Percentiles rank a stretch among this genome's conserved stretches.
Evolutionary conservation across 208 protist genomes (phyloP).

Genomic region (Trypanosoma brucei): DNA sequence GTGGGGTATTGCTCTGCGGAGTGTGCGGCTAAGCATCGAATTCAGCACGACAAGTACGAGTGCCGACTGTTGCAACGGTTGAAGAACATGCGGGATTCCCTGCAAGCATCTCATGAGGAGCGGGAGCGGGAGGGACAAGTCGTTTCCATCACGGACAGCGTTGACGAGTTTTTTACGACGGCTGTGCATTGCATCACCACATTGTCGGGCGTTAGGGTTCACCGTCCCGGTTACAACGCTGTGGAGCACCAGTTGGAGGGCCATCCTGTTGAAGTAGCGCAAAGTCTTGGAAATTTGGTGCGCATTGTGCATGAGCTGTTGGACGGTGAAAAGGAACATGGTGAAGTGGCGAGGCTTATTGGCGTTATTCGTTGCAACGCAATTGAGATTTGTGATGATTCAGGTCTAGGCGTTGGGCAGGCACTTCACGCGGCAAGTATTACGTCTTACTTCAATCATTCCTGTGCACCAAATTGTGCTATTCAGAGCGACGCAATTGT

Average conservation of each 20-base stretch:
- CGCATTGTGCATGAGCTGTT: constrained; percentile 43
- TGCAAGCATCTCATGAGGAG: constrained; percentile 26
- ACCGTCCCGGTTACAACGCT: constrained; percentile 34
- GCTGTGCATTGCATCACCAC: constrained; percentile 75
- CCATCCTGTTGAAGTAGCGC: constrained; percentile 57
- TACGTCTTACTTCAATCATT: constrained; percentile 83
- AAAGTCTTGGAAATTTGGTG: constrained; percentile 47
- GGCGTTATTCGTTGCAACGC: constrained; percentile 80
- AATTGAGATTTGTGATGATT: constrained; percentile 54
- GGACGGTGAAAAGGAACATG: constrained; percentile 14
- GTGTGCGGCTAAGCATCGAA: constrained; percentile 36
- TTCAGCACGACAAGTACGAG: constrained; percentile 63
- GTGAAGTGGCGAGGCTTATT: constrained; percentile 40
- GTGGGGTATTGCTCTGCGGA: constrained; percentile 56
- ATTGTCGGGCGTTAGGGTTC: constrained; percentile 31
- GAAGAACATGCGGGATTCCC: constrained; percentile 37
- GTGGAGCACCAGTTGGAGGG: constrained; percentile 37
- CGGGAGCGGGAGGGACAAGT: background rate
- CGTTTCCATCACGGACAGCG: constrained; percentile 28
- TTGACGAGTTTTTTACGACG: constrained; percentile 51
- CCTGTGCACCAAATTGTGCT: constrained; percentile 77
- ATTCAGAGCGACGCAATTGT: constrained; percentile 49
- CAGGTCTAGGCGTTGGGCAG: constrained; percentile 68
- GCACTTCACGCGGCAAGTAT: constrained; percentile 51
- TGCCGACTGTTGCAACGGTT: constrained; percentile 50